Evolutionary conservation across 805 yeast genomes (phyloP).

Genomic region (Myxozyma monticola): DNA sequence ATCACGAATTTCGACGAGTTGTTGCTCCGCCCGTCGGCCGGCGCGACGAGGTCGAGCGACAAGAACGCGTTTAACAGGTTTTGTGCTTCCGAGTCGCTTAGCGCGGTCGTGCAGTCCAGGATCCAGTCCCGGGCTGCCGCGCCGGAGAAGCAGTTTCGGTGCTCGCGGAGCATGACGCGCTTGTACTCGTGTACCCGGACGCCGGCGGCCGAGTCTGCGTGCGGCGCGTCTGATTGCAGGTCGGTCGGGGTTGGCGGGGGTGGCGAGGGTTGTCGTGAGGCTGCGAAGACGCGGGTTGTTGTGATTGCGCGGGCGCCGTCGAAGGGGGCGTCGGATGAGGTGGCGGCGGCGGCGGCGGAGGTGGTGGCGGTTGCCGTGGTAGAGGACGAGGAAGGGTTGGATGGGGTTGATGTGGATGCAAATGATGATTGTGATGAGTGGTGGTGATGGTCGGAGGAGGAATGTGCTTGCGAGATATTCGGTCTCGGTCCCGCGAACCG

Average conservation of each 20-base stretch:
- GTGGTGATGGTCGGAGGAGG: neutral
- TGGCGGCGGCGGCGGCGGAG: neutral
- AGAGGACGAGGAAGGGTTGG: neutral
- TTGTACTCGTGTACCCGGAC: conserved; percentile 13
- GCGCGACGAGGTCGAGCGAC: conserved; percentile 32
- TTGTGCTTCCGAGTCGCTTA: conserved; percentile 85
- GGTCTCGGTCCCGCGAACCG: conserved; percentile 65
- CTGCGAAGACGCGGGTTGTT: conserved; percentile 1
- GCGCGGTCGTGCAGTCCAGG: conserved; percentile 83
- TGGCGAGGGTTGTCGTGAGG: conserved; percentile 2
- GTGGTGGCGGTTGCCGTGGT: neutral
- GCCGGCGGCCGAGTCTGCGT: conserved; percentile 13
- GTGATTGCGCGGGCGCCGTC: neutral
- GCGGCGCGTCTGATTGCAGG: neutral
- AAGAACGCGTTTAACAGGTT: conserved; percentile 65
- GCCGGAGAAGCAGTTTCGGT: conserved; percentile 56
- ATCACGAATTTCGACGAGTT: neutral
- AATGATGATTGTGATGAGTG: neutral
- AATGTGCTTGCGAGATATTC: conserved; percentile 41
- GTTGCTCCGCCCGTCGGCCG: neutral
- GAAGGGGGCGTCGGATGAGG: neutral
- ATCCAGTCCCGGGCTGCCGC: conserved; percentile 84
- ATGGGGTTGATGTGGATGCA: neutral
- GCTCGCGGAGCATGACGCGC: conserved; percentile 21
- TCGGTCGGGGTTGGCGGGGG: neutral